Evolutionary conservation across 169 alveolate species (phyloP).

Genomic region (Cyclospora cayetanensis): DNA sequence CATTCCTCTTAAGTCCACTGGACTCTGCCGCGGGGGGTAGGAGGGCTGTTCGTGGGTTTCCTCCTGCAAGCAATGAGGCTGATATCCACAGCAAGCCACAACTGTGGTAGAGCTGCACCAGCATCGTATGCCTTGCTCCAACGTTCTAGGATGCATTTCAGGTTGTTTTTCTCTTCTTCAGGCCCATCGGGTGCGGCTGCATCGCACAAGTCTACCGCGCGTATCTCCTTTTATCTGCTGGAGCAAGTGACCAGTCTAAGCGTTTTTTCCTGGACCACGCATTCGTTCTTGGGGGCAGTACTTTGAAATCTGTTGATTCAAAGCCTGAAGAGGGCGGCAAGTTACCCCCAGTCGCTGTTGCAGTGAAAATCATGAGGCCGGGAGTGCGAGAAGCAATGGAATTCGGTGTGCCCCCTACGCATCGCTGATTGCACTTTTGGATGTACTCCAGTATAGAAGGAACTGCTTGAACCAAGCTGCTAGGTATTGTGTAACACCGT

Average conservation of each 20-base stretch:
- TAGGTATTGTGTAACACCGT: no score
- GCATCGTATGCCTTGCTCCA: no score
- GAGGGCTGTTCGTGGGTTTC: no score
- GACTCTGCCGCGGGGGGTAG: no score
- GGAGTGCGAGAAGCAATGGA: constrained; percentile 66
- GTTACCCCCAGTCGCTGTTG: constrained; percentile 62
- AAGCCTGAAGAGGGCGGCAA: constrained; percentile 22
- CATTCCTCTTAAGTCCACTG: no score
- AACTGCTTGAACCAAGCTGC: neutral
- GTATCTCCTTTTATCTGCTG: constrained; percentile 27
- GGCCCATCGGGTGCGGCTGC: constrained; percentile 72
- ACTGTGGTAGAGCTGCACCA: no score
- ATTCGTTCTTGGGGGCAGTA: constrained; percentile 45
- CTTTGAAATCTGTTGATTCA: neutral
- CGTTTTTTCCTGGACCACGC: constrained; percentile 42
- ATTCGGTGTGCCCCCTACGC: constrained; percentile 66
- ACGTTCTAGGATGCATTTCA: neutral
- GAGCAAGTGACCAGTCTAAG: constrained; percentile 1
- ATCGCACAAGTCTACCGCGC: constrained; percentile 71
- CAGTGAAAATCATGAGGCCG: constrained; percentile 63
- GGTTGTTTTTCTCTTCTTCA: neutral
- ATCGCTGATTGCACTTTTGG: neutral
- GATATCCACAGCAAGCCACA: no score
- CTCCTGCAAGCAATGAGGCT: no score
- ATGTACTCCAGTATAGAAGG: no score